Evolutionary conservation across 2,329 filamentous ascomycete species (phyloP), one percentile per base, ranked within the genome.

Genomic region (Niveomyces coronatus): DNA sequence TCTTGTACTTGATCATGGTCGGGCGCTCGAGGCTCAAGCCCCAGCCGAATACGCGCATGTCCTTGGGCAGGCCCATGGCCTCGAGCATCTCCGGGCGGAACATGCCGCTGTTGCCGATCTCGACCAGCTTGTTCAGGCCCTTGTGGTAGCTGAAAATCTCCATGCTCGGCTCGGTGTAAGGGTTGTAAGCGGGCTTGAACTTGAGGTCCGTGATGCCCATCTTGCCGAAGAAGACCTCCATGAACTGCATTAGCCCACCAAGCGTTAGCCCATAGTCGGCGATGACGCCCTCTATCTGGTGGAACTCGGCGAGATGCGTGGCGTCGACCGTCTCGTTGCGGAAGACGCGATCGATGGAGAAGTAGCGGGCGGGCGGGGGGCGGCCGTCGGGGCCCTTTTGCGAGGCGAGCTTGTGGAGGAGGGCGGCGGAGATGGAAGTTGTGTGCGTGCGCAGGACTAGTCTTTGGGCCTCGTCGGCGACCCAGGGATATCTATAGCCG

Each of bases 101-200:
- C 88, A 98, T 96, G 46, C 91, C 91, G 51, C 82, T 89, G 67
- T 98, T 96, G 43, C 91, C 91, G 56, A 96, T 96, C 67, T 96
- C 91, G 18, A 96, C 85, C 66, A 93, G 82, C 68, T 94, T 94
- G 53, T 76, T 76, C 35, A 43, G 67, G 4, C 87, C 89, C 53
- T 82, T 76, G 69, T 96, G 91, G 68, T 82, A 96, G 48, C 85
- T 86, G 65, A 96, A 98, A 49, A 98, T 94, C 64, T 98, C 91
- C 87, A 98, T 93, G 57, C 82, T 83, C 20, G 91, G 88, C 64
- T 98, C 91, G 19, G 87, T 94, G 68, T 93, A 88, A 1, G 85
- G 85, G 65, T 94, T 94, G 67, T 93, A 57, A 1, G 91, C 91
- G 14, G 91, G 91, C 70, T 98, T 98, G 78, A 94, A 98, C 55